Percentiles rank a stretch among this genome's conserved stretches.
These are phyloP conservation scores for Ophiocordyceps robertsii DNA, from an alignment of 2,329 filamentous ascomycete species.

Conservation along the genomic window DNA sequence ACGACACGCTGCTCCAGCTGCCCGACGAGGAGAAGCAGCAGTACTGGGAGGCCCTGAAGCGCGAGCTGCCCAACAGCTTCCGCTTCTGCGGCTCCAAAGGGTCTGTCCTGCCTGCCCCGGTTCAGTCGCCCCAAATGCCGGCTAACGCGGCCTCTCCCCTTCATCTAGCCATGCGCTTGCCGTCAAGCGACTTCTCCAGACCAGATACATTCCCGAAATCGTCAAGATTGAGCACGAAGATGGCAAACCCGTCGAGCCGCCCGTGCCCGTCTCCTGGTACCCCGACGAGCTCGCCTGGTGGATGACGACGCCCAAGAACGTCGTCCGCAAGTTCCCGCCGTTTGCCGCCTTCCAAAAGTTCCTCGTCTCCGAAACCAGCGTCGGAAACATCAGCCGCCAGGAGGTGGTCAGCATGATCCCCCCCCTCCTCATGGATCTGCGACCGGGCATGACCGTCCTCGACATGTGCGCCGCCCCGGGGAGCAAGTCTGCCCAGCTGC, in stretches of 20 bases:
- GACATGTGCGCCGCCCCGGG: slow-evolving; percentile 95
- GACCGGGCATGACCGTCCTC: slow-evolving; percentile 81
- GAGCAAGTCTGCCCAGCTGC: slow-evolving; percentile 89
- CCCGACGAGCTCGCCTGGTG: slow-evolving; percentile 91
- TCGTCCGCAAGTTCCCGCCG: slow-evolving; percentile 83
- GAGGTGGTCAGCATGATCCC: slow-evolving; percentile 99
- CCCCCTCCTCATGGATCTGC: slow-evolving; percentile 80
- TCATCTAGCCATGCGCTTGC: slow-evolving; percentile 65
- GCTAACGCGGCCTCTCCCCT: not conserved
- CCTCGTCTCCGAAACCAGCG: slow-evolving; percentile 89
- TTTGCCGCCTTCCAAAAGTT: slow-evolving; percentile 97
- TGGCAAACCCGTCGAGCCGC: slow-evolving; percentile 68
- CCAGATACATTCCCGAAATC: slow-evolving; percentile 84
- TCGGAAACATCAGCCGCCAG: slow-evolving; percentile 94
- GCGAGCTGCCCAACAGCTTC: slow-evolving; percentile 92
- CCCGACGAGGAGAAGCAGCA: slow-evolving; percentile 62
- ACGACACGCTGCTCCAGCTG: slow-evolving; percentile 64
- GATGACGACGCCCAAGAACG: slow-evolving; percentile 96
- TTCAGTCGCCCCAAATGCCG: not conserved
- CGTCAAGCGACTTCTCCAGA: slow-evolving; percentile 78
- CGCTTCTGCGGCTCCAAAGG: slow-evolving; percentile 92
- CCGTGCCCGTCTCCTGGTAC: slow-evolving; percentile 77
- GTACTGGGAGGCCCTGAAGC: slow-evolving; percentile 75
- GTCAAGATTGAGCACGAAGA: slow-evolving; percentile 71
- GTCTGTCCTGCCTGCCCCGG: slow-evolving; percentile 25